Evolutionary conservation across 176 grass and related monocot genomes (phyloP), one percentile per base, ranked within the genome.

Genomic region (Zizania latifolia): DNA sequence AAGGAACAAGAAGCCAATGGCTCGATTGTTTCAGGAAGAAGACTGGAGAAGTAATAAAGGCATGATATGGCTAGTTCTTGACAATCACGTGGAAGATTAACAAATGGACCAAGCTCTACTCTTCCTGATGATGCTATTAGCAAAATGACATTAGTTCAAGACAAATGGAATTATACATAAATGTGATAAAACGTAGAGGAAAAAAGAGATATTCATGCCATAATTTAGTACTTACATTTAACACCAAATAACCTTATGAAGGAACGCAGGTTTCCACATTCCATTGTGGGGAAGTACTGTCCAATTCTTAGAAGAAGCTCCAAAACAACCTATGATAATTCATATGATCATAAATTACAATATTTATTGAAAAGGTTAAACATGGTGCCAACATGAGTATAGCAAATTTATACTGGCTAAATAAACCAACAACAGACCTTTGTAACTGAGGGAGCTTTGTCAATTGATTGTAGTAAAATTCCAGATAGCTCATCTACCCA

Each of bases 1-100:
- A 97, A 91, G 79, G 90, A 97, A 84, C 85, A 89, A 66, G 68
- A 89, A 19, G 74, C 72, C 72, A 97, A 86, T 77, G 81, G 78
- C 75, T 75, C 55, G 6, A 97, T 61, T 71, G 89, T 78, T 54
- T 93, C 88, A 55, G 80, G 77, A 45, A 80, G 83, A 75, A 93
- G 68, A 68, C 50, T 85, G 46, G 90, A 89, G 72, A 97, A 97
- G 74, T 97, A 93, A 85, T 89, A 97, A 55, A 97, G 87, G 70
- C 90, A 91, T 71, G 82, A 89, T 39, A 89, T 69, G 24, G 90
- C 88, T 79, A 97, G 81, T 72, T 91, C 90, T 83, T 97, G 86
- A 83, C 90, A 91, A 50, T 91, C 90, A 4, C 4, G 24, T 2
- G 81, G 71, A 44, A 91, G 76, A 28, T 87, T 81, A 75, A 89